Base-by-base conservation (phyloP, 2,329 filamentous ascomycete species). In the Colletotrichum salicis region DNA sequence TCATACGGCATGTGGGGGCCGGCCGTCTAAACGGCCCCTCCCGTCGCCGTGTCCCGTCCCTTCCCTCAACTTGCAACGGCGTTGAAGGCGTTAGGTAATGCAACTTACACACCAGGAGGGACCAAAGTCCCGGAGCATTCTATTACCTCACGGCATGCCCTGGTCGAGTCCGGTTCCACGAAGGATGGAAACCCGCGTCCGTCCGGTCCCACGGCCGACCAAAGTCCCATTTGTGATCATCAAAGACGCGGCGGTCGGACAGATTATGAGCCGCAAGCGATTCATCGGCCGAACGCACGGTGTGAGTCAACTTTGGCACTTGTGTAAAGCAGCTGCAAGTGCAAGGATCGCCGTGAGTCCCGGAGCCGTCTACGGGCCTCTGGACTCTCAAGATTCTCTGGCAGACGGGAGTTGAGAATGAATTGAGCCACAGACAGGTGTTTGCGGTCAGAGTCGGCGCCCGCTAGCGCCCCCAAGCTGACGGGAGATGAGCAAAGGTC, bases 261-360 rank as follows among this genome's bases (percentile, higher is more conserved):
- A 37, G 27, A 65, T 31, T 45, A 31, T 19, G 31, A 41, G 24
- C 61, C 67, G 61, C 61, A 69, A 56, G 37, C 61, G 45, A 64
- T 27, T 27, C 37, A 51, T 27, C 15, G 37, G 11, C 3, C 27
- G 55, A 64, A 22, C 41, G 37, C 41, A 41, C 52, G 13, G 58
- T 41, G 41, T n/a, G 41, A 48, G 19, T 48, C 41, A 48, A 48
- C 19, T 11, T 22, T 22, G 15, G 37, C 37, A 41, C 37, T 41
- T 8, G 37, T 19, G 37, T 41, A 48, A 0, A 48, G 19, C 41
- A 48, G 7, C 41, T 48, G 41, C 41, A 48, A 48, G 41, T 22
- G 41, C 41, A 48, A 48, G 19, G 41, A 22, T 48, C 41, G 41
- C 19, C 41, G 41, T 48, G 19, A 48, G 6, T 22, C 41, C 22